These are phyloP conservation scores for Mallotus repandus DNA, from an alignment of 441 rosid species.

Conservation along the genomic window DNA sequence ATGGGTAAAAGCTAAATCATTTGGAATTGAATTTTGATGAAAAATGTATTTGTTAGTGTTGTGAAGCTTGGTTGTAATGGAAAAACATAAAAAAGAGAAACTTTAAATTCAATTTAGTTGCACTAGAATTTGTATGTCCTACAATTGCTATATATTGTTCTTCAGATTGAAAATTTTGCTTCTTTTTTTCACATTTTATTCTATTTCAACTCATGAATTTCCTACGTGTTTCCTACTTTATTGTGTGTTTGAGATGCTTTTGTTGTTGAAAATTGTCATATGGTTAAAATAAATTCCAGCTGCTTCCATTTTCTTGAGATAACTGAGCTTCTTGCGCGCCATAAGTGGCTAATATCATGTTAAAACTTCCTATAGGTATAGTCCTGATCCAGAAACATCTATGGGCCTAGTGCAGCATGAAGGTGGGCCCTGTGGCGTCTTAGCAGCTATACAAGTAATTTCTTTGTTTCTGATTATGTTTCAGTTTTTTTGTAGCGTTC, in stretches of 20 bases:
- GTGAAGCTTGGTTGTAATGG: no score
- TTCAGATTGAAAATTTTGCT: not conserved
- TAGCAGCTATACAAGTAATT: constrained; percentile 93
- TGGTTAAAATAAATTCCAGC: constrained; percentile 2
- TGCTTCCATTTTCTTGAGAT: constrained; percentile 15
- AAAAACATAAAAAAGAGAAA: no score
- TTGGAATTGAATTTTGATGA: not conserved
- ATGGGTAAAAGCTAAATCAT: no score
- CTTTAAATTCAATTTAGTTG: no score
- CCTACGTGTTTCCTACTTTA: not conserved
- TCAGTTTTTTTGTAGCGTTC: constrained; percentile 16
- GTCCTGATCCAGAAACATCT: constrained; percentile 93
- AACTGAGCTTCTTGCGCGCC: not conserved
- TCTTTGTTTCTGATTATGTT: constrained; percentile 29
- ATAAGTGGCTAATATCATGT: constrained; percentile 35
- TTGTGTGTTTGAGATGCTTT: not conserved
- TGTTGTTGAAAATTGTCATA: constrained; percentile 1
- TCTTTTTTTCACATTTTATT: not conserved
- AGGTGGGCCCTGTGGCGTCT: constrained; percentile 99
- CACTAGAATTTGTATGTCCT: no score
- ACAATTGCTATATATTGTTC: not conserved
- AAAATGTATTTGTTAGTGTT: no score
- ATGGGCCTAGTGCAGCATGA: constrained; percentile 99
- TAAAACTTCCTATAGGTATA: constrained; percentile 64
- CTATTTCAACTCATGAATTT: not conserved